Conservation (phyloP, 768 basidiomycete genomes). For the Leccinum sublutescens region DNA sequence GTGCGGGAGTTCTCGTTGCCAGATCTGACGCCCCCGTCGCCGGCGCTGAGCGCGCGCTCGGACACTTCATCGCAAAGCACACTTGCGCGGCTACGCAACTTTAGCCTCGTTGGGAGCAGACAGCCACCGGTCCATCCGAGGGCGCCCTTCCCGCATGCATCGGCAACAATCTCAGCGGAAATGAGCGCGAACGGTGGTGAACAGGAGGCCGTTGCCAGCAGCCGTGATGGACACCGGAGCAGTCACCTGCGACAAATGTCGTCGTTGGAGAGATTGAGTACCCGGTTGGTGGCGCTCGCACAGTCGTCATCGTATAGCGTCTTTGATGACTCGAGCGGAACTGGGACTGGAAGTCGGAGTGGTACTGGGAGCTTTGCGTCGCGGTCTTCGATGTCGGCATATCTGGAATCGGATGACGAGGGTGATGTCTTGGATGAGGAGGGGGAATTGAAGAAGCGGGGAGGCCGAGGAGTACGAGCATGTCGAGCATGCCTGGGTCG, state of each 20-base stretch:
- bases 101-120: slow-evolving; percentile 64
- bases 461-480: slow-evolving; percentile 55
- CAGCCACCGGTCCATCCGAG: slow-evolving; percentile 31
- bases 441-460: slow-evolving; percentile 37
- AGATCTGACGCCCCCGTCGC: slow-evolving; percentile 82
- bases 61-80: slow-evolving; percentile 77
- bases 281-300: slow-evolving; percentile 49
- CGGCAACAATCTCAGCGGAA: not conserved
- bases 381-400: slow-evolving; percentile 49
- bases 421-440: slow-evolving; percentile 37
- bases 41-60: slow-evolving; percentile 90
- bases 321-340: slow-evolving; percentile 17
- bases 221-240: slow-evolving; percentile 30
- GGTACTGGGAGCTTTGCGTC: slow-evolving; percentile 56
- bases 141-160: slow-evolving; percentile 29
- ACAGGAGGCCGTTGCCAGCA: not conserved
- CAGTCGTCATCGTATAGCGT: slow-evolving; percentile 36
- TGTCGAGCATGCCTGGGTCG: slow-evolving; percentile 86
- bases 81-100: slow-evolving; percentile 71
- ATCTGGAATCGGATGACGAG: slow-evolving; percentile 49
- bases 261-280: slow-evolving; percentile 71
- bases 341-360: slow-evolving; percentile 27
- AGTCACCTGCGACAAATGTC: slow-evolving; percentile 67
- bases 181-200: not conserved
- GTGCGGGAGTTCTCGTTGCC: slow-evolving; percentile 78